Evolutionary conservation across 2,329 filamentous ascomycete genomes (phyloP), one percentile per base, ranked within the genome.

Genomic region (Aspergillus ibericus): DNA sequence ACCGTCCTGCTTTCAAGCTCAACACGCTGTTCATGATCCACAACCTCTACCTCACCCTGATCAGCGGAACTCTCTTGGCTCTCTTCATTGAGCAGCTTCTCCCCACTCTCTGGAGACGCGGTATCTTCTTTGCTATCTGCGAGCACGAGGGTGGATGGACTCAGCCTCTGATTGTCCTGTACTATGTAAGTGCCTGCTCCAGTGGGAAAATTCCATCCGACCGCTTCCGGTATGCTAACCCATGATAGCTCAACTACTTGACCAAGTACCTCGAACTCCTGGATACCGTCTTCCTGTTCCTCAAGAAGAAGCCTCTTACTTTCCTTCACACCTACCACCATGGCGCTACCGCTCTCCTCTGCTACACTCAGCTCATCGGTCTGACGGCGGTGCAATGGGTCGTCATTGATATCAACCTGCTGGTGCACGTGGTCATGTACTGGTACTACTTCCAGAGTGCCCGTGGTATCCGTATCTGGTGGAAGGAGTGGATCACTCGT

Each of bases 391-490:
- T 98, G 58, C 96, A 93, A 61, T 98, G 93, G 93, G 91, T 96
- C 56, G 88, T 89, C 63, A 98, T 98, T 75, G 89, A 87, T 55
- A 86, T 98, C 70, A 98, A 98, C 85, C 81, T 98, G 73, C 87
- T 86, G 64, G 93, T 98, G 56, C 93, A 98, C 81, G 93, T 98
- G 59, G 90, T 97, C 75, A 98, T 98, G 93, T 98, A 98, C 88
- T 97, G 93, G 93, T 98, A 98, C 88, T 98, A 98, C 86, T 98
- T 98, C 88, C 93, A 98, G 85, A 93, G 91, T 73, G 93, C 93
- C 56, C 92, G 93, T 69, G 95, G 95, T 68, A 87, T 98, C 78
- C 89, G 88, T 72, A 95, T 97, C 80, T 97, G 93, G 93, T 98
- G 93, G 93, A 98, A 98, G 89, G 92, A 97, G 81, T 98, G 93